These are phyloP conservation scores for Cnidoscolus chayamansa DNA, from an alignment of 441 rosid genomes.

Conservation along the genomic window DNA sequence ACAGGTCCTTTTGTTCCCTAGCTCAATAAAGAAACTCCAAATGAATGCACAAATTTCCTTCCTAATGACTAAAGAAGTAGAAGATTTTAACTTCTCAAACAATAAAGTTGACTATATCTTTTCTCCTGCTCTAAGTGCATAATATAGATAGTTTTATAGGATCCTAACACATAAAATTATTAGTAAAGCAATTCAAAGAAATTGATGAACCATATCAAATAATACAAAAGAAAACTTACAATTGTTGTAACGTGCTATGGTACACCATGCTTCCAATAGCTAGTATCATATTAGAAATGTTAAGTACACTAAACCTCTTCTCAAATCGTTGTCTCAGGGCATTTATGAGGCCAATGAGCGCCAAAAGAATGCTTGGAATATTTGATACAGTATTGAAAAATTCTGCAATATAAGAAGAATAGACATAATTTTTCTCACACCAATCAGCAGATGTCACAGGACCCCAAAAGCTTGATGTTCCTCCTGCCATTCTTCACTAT, in stretches of 20 bases:
- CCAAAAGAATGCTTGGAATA: constrained; percentile 67
- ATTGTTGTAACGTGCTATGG: constrained; percentile 73
- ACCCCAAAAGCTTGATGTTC: constrained; percentile 87
- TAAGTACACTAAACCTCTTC: constrained; percentile 88
- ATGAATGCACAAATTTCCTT: background rate
- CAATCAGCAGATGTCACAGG: constrained; percentile 86
- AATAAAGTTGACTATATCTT: background rate
- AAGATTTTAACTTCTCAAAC: background rate
- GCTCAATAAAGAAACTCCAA: background rate
- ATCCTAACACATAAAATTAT: background rate
- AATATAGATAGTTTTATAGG: background rate
- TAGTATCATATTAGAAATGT: constrained; percentile 83
- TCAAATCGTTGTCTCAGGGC: constrained; percentile 89
- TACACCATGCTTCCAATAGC: constrained; percentile 88
- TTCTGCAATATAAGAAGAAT: constrained; percentile 88
- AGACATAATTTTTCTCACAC: constrained; percentile 73
- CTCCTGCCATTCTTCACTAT: constrained; percentile 60
- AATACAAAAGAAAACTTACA: constrained; percentile 45
- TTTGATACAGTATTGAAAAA: constrained; percentile 80
- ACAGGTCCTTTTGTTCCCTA: background rate
- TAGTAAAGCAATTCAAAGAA: background rate
- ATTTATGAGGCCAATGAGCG: constrained; percentile 70
- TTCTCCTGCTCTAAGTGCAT: background rate
- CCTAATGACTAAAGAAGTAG: background rate
- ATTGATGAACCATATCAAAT: background rate